Evolutionary conservation across 1,284 basidiomycete species (phyloP).

Genomic region (Rhodofomes roseus): DNA sequence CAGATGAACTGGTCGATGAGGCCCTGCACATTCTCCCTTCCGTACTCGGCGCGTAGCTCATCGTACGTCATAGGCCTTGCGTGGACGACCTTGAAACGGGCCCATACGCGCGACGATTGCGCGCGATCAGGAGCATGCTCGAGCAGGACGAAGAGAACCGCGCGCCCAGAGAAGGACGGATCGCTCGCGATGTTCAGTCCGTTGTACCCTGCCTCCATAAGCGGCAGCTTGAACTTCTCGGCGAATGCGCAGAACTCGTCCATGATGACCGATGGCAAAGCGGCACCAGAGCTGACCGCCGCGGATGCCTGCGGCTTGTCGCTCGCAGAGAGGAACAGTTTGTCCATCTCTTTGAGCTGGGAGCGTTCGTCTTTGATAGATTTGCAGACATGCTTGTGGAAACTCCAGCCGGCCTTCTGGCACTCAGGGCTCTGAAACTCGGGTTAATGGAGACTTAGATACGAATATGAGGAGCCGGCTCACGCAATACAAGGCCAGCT

Average conservation of each 20-base stretch:
- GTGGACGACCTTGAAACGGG: not conserved
- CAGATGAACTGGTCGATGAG: not conserved
- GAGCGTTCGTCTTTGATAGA: not conserved
- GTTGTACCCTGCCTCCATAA: not conserved
- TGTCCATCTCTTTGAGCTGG: not conserved
- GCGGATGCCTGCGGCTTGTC: not conserved
- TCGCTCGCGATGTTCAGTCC: not conserved
- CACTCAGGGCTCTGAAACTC: not conserved
- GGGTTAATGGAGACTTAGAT: no score
- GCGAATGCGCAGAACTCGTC: not conserved
- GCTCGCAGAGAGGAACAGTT: not conserved
- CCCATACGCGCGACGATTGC: not conserved
- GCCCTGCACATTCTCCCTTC: not conserved
- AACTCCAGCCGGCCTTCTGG: not conserved
- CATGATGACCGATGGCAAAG: not conserved
- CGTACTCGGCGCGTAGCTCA: not conserved
- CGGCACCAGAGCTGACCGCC: not conserved
- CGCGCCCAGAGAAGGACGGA: not conserved
- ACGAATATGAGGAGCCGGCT: not conserved
- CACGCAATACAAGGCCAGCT: not conserved
- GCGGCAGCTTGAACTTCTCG: slow-evolving; percentile 1
- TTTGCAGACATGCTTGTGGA: not conserved
- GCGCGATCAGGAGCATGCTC: not conserved
- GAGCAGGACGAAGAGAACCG: not conserved
- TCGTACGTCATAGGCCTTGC: not conserved